Base-by-base conservation (phyloP, 495 filamentous ascomycete genomes). In the Delitschia confertaspora region DNA sequence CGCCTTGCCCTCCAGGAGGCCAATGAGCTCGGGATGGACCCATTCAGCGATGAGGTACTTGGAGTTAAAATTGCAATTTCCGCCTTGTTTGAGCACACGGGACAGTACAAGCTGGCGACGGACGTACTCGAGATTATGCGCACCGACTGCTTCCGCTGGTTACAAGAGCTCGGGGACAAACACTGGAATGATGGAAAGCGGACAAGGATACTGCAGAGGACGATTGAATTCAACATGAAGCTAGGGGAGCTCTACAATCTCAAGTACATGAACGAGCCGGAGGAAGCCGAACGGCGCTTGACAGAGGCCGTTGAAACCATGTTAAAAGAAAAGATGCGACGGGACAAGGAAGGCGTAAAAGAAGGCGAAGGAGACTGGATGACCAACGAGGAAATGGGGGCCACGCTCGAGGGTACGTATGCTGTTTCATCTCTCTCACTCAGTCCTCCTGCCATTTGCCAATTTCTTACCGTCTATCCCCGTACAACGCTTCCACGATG, bases 31-130 rank as follows among this genome's bases (percentile, higher is more conserved):
- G 74, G 76, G 0, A 78, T 99, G 66, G 84, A 95, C 60, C 83
- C 83, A 2, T 91, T 85, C 53, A 84, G 81, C 2, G 83, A 94
- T 45, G 91, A 95, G 55, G 75, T 95, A 10, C 67, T 95, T 34
- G 91, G 91, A 0, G 74, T 99, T 14, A 91, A 85, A 65, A 75
- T 95, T 22, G 78, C 85, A 62, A 61, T 94, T 3, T 79, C 85
- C 3, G 70, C 68, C 10, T 75, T 93, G 68, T 66, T 93, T 50
- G 85, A 95, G 66, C 80, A 82, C 60, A 69, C 80, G 3, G 70
- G 78, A 14, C 64, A 79, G 44, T 74, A 73, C 42, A 66, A 72
- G 31, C 75, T 76, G 43, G 78, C 86, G 0, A 75, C 82, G 31
- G 69, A 83, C 35, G 74, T 93, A 6, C 62, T 95, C 25, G 86